Base-by-base conservation (phyloP, 352 stramenopile genomes). In the Pythium vanterpoolii region DNA sequence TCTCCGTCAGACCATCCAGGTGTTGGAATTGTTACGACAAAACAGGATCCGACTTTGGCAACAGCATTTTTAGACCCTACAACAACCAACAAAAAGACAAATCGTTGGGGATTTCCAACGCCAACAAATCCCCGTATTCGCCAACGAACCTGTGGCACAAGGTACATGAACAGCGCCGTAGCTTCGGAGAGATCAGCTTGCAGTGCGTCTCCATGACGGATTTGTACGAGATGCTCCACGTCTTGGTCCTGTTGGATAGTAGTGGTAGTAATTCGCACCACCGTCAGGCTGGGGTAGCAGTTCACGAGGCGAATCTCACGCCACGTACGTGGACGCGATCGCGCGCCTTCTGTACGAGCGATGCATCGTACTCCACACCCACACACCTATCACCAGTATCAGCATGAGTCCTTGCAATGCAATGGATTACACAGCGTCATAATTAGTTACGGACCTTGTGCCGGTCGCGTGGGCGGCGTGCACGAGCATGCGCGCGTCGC, bases 151-250 rank as follows among this genome's bases (percentile, higher is more conserved):
- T 88, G 66, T 7, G 84, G 84, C 4, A 94, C 82, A 38, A 94
- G 77, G 62, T 94, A 94, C 38, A 94, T 64, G 64, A 94, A 94
- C 21, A 94, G 38, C 9, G 83, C 75, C 1, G 84, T 92, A 3
- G 84, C 82, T 3, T 52, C 23, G 14, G 79, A 77, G 1, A 92
- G 69, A 56, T 94, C 80, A 14, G 72, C 70, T 45, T 76, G 46
- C 24, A 88, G 64, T 23, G 84, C 84, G 45, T 94, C 77, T 5
- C 70, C 72, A 63, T 92, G 75, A 34, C 67, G 57, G 47, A 94
- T 83, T 16, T 80, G 62, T 36, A 94, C 79, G 42, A 77, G 47
- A 18, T 76, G 54, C 13, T 56, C 24, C 21, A 88, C 55, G 33
- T 57, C 66, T 38, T 77, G 60, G 14, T 83, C 72, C 74, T 90